phyloP scores from a whole-genome alignment of 805 yeast species.

The Trichomonascus vanleenenianus region DNA sequence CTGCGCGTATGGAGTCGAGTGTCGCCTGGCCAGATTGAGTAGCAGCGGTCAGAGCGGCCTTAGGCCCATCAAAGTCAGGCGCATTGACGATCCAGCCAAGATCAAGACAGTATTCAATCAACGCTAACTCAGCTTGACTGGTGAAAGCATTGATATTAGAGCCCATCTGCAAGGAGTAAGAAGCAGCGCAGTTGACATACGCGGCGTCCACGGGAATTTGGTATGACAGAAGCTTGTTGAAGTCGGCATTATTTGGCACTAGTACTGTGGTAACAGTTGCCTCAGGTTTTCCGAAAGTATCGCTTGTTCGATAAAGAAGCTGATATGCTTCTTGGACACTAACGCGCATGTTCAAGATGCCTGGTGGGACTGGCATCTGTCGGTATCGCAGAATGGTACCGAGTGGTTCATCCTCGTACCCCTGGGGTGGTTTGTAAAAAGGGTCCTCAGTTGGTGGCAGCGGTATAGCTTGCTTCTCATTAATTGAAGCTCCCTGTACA shows the following conservation, averaged over 20 bases:
- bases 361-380: not conserved
- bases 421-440: constrained; percentile 4
- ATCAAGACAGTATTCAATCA: constrained; percentile 11
- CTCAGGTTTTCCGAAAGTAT: constrained; percentile 21
- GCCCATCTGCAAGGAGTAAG: constrained; percentile 16
- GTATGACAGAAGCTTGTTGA: constrained; percentile 17
- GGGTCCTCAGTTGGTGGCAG: constrained; percentile 8
- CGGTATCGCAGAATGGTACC: constrained; percentile 3
- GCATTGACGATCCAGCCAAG: constrained; percentile 15
- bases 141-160: constrained; percentile 4
- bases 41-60: constrained; percentile 24
- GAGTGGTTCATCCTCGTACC: constrained; percentile 3
- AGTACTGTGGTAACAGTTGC: constrained; percentile 23
- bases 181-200: constrained; percentile 20
- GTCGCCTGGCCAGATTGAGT: constrained; percentile 21
- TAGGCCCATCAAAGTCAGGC: constrained; percentile 27
- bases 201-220: constrained; percentile 22
- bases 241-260: constrained; percentile 12
- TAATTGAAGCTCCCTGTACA: not conserved
- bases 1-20: constrained; percentile 23
- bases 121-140: constrained; percentile 6
- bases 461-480: not conserved
- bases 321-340: constrained; percentile 16
- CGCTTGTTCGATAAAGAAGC: constrained; percentile 21
- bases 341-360: not conserved